Evolutionary conservation across 257 asterid species (phyloP).

Genomic region (Euphrasia confusa): DNA sequence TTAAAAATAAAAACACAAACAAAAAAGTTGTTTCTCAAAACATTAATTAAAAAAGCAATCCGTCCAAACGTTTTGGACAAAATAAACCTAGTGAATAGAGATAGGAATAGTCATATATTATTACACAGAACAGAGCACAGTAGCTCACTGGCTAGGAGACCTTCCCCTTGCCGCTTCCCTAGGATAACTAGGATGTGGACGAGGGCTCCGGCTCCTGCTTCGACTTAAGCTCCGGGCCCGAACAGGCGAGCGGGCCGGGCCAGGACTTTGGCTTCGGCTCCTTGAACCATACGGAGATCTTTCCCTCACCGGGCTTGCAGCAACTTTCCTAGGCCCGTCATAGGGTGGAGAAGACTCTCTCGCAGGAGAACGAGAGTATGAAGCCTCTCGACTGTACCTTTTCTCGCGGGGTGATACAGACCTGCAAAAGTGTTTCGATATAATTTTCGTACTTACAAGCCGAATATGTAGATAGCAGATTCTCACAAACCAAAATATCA

Average conservation of each 20-base stretch:
- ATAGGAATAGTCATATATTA: too few relatives aligned
- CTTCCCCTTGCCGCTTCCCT: conserved; percentile 30
- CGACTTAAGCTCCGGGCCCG: conserved; percentile 41
- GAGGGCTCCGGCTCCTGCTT: conserved; percentile 51
- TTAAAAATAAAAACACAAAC: too few relatives aligned
- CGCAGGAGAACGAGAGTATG: conserved; percentile 48
- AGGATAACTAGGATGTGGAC: conserved; percentile 22
- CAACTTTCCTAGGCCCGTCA: conserved; percentile 43
- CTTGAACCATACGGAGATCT: conserved; percentile 42
- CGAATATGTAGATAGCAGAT: not conserved
- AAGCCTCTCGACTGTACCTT: conserved; percentile 61
- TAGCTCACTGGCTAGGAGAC: conserved; percentile 35
- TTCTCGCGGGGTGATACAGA: conserved; percentile 64
- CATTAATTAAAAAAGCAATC: too few relatives aligned
- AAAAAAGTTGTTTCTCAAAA: too few relatives aligned
- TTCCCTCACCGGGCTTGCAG: conserved; percentile 54
- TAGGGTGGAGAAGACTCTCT: conserved; percentile 46
- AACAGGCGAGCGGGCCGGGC: conserved; percentile 33
- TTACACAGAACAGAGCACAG: too few relatives aligned
- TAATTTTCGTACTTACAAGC: not conserved
- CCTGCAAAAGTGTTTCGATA: conserved; percentile 34
- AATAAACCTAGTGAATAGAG: too few relatives aligned
- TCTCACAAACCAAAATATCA: not conserved
- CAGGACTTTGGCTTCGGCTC: conserved; percentile 51
- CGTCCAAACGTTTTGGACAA: too few relatives aligned